Conservation (phyloP, 1,284 basidiomycete genomes). For the Tylopilus sp. region DNA sequence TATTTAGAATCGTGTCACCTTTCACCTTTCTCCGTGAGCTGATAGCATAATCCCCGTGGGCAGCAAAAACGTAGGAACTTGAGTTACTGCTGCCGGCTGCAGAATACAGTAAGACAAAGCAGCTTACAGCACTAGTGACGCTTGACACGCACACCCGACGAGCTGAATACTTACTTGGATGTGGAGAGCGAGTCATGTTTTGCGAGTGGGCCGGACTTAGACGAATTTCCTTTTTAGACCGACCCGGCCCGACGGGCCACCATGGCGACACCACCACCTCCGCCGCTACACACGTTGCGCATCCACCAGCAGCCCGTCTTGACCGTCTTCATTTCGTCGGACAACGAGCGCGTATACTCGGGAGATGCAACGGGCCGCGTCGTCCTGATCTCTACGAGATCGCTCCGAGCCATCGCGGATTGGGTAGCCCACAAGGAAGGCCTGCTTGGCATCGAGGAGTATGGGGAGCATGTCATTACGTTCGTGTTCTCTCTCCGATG, state of each 20-base stretch:
- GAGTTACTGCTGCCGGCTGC: too few relatives aligned
- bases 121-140: too few relatives aligned
- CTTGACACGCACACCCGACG: too few relatives aligned
- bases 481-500: conserved; percentile 37
- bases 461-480: conserved; percentile 68
- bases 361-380: conserved; percentile 76
- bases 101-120: too few relatives aligned
- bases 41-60: too few relatives aligned
- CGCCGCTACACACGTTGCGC: conserved; percentile 75
- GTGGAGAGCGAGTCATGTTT: too few relatives aligned
- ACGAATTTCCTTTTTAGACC: background rate
- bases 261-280: conserved; percentile 30
- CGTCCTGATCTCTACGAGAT: conserved; percentile 68
- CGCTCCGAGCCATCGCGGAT: conserved; percentile 63
- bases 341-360: conserved; percentile 78
- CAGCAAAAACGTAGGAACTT: too few relatives aligned
- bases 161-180: too few relatives aligned
- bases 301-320: conserved; percentile 63
- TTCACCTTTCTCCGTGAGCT: too few relatives aligned
- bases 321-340: conserved; percentile 56
- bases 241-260: background rate
- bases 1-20: too few relatives aligned
- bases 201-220: background rate
- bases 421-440: conserved; percentile 82
- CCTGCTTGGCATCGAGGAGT: conserved; percentile 76